These are phyloP conservation scores for Talaromyces sp. DNA, from an alignment of 2,329 filamentous ascomycete species.

Conservation along the genomic window DNA sequence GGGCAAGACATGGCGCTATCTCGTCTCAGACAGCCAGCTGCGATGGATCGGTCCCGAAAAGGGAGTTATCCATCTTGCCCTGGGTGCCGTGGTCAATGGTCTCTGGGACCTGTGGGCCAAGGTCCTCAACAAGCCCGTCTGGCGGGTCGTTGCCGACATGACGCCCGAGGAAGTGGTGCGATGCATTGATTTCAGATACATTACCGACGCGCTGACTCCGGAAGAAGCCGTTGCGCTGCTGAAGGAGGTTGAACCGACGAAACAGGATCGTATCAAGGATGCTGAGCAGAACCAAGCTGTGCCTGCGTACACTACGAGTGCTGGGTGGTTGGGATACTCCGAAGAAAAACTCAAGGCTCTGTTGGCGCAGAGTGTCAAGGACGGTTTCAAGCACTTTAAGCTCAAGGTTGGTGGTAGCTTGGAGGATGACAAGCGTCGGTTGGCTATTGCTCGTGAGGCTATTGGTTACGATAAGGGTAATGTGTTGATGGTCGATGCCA, in stretches of 20 bases:
- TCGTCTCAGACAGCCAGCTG: conserved; percentile 85
- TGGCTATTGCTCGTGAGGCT: conserved; percentile 70
- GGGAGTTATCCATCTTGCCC: conserved; percentile 86
- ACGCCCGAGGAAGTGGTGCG: conserved; percentile 77
- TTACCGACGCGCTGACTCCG: conserved; percentile 85
- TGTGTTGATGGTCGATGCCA: conserved; percentile 87
- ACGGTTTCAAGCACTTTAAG: conserved; percentile 84
- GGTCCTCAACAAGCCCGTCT: conserved; percentile 77
- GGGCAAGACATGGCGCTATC: conserved; percentile 84
- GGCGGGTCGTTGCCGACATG: conserved; percentile 87
- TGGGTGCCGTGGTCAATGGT: conserved; percentile 84
- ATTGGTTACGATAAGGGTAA: conserved; percentile 80
- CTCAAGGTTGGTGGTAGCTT: conserved; percentile 76
- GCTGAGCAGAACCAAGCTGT: conserved; percentile 70
- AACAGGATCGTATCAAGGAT: conserved; percentile 66
- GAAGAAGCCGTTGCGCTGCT: conserved; percentile 74
- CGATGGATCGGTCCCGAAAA: conserved; percentile 95
- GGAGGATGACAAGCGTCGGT: conserved; percentile 64
- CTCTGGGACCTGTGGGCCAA: conserved; percentile 97
- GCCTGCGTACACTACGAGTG: conserved; percentile 84
- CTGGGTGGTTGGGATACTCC: conserved; percentile 86
- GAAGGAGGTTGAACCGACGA: conserved; percentile 59
- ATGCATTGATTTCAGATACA: conserved; percentile 92
- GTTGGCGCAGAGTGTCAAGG: conserved; percentile 66
- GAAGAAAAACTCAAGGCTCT: conserved; percentile 79